Percentiles rank a stretch among this genome's conserved stretches.
These are phyloP conservation scores for Plasmodium falciparum DNA, from an alignment of 169 alveolate species.

Conservation along the genomic window DNA sequence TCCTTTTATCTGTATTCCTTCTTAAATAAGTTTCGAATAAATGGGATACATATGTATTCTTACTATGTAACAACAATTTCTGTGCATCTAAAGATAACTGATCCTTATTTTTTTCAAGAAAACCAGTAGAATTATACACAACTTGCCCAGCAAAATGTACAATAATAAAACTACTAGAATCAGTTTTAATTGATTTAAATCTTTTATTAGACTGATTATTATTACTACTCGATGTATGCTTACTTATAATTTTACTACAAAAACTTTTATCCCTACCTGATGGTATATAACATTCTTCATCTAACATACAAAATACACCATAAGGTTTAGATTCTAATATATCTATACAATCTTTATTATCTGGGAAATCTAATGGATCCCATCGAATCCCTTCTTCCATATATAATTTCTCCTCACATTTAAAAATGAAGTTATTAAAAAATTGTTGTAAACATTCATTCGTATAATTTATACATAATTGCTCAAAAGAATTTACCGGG, in stretches of 20 bases:
- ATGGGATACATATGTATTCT: constrained; percentile 43
- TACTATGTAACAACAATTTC: constrained; percentile 76
- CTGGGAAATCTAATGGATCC: constrained; percentile 97
- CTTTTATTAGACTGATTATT: constrained; percentile 65
- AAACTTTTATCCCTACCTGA: constrained; percentile 91
- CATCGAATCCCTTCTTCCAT: constrained; percentile 94
- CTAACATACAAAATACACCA: constrained; percentile 94
- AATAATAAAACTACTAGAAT: constrained; percentile 90
- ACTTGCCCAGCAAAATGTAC: constrained; percentile 98
- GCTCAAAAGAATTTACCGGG: constrained; percentile 95
- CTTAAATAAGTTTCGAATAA: constrained; percentile 39
- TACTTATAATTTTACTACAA: constrained; percentile 86
- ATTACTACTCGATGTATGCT: constrained; percentile 55
- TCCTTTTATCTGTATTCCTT: constrained; percentile 65
- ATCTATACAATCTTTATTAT: constrained; percentile 96
- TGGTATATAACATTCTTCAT: constrained; percentile 95
- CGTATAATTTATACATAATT: constrained; percentile 98
- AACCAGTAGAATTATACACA: constrained; percentile 93
- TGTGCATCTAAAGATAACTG: constrained; percentile 89
- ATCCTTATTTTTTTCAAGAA: constrained; percentile 97
- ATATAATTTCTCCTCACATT: constrained; percentile 94
- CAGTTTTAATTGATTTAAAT: constrained; percentile 87
- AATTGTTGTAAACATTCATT: constrained; percentile 96
- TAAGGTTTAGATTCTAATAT: constrained; percentile 90
- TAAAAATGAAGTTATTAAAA: constrained; percentile 96